Base-by-base conservation (phyloP, 805 yeast genomes). In the Alloascoidea africana region DNA sequence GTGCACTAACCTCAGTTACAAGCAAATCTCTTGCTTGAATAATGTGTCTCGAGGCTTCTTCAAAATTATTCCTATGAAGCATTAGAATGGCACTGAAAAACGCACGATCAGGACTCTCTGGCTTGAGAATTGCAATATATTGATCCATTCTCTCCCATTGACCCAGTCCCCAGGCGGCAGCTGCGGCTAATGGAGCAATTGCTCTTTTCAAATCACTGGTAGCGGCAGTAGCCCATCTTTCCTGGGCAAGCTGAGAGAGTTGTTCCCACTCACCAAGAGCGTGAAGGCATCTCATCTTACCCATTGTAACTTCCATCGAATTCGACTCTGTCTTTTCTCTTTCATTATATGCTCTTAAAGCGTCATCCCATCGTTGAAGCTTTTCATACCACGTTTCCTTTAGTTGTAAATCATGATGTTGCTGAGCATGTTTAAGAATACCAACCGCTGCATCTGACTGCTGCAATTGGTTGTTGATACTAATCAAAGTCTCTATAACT, bases 211-310 rank as follows among this genome's bases (percentile, higher is more conserved):
- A 73, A 14, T 85, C 94, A 18, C 76, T 66, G 1, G 83, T 65
- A 0, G 94, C 70, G 18, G 66, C 62, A 14, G 61, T 64, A 8
- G 30, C n/a, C 99, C 99, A 91, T 51, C 83, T 85, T 33, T 75
- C 77, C 46, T 76, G 78, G 0, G 96, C 95, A 39, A 91, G 60
- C 42, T 79, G 81, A 6, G 93, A 77, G 16, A 93, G 63, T 46
- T 79, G 81, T 44, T 89, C 97, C 97, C 98, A 93, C 57, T 91
- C 96, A 36, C 98, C 98, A n/a, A 91, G 63, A 0, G 99, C 99
- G 59, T 91, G 96, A 43, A 89, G 63, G 57, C 97, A 87, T 57
- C 97, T 71, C 96, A 91, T 85, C 52, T 89, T 87, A 61, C 99
- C 99, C 87, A 89, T 77, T 3, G 89, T 81, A 1, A 86, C 78